Evolutionary conservation across 345 rosid species (phyloP), one percentile per base, ranked within the genome.

Genomic region (Populus deltoides): DNA sequence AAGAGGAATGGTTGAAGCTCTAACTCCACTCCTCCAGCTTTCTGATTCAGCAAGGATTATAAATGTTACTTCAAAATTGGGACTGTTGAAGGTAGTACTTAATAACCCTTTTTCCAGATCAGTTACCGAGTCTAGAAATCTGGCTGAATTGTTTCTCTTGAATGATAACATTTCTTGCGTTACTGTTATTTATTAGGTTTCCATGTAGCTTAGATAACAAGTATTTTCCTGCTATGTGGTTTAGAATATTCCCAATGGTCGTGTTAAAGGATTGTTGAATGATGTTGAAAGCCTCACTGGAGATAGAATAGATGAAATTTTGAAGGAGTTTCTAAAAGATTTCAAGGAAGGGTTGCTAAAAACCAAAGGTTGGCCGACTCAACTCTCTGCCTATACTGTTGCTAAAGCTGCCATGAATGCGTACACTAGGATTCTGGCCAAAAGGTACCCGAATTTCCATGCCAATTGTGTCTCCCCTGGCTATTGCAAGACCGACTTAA

Each of bases 31-130:
- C 35, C 87, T 89, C 24, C 75, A 73, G 31, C 36, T 79, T 45
- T 89, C 92, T 0, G 80, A 80, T 78, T 81, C 86, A 1, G 78
- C 89, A 8, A 78, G 85, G 70, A 86, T 87, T 5, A 77, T 86
- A n/a, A 87, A 87, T 49, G 76, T 87, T 24, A 82, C 86, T 57
- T 73, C 88, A n/a, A 0, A 4, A 15, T 7, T 66, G 18, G 86
- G 72, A 11, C 39, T 45, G 75, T 70, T 86, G 6, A 12, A 55
- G 85, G 88, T 83, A 75, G 83, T 81, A 72, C 5, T 12, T 15
- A 13, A 51, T 2, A 4, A 41, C 15, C 16, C 6, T 11, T 31
- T 25, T 8, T 7, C 29, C 18, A 29, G 31, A 47, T 72, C 25
- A 8, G 22, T 16, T 18, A 38, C 66, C 31, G 61, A 31, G 61